These are phyloP conservation scores for Aureobasidium mangrovei DNA, from an alignment of 2,329 filamentous ascomycete species.

Conservation along the genomic window DNA sequence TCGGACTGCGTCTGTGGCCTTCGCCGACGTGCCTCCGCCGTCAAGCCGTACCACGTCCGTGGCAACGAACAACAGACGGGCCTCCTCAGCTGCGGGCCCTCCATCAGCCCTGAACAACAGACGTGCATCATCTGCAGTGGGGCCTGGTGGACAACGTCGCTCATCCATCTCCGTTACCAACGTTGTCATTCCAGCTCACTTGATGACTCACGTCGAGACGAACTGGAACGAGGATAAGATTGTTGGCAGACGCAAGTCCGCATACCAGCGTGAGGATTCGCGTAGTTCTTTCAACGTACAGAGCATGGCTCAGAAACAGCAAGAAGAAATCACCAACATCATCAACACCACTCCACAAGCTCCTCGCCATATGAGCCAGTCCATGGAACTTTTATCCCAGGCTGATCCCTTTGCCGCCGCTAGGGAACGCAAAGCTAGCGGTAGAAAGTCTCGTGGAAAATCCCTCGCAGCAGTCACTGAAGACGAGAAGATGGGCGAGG, in stretches of 20 bases:
- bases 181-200: slow-evolving; percentile 10
- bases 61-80: neutral
- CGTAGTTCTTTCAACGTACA: slow-evolving; percentile 6
- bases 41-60: neutral
- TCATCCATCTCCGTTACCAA: slow-evolving; percentile 10
- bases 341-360: slow-evolving; percentile 5
- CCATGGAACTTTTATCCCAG: neutral
- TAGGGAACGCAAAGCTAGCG: neutral
- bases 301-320: slow-evolving; percentile 7
- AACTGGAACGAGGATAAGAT: slow-evolving; percentile 11
- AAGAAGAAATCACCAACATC: slow-evolving; percentile 8
- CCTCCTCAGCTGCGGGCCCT: neutral
- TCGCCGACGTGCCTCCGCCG: neutral
- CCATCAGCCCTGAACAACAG: neutral
- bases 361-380: neutral
- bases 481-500: neutral
- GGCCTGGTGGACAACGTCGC: neutral
- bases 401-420: slow-evolving; percentile 3
- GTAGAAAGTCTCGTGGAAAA: neutral
- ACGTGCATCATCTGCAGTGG: neutral
- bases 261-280: slow-evolving; percentile 1
- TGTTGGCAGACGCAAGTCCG: slow-evolving; percentile 9
- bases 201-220: slow-evolving; percentile 5
- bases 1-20: neutral
- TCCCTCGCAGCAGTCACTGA: slow-evolving; percentile 8